These are phyloP conservation scores for Fusarium sp. DNA, from an alignment of 2,329 filamentous ascomycete genomes.

Conservation along the genomic window DNA sequence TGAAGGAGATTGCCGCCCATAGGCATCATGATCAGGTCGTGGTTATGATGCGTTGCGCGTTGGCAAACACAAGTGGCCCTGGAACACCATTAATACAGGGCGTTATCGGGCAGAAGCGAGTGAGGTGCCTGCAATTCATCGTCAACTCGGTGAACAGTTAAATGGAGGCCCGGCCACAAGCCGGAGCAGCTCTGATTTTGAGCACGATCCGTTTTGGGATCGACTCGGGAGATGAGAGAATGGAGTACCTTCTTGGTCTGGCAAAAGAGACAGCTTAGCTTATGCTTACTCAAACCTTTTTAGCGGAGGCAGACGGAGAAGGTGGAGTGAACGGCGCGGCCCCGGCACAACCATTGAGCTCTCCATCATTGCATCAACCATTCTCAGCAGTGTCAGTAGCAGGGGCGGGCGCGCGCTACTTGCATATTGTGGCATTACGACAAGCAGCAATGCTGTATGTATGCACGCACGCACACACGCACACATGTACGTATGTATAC, in stretches of 20 bases:
- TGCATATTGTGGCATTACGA: conserved; percentile 19
- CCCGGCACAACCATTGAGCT: conserved; percentile 39
- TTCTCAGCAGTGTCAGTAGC: conserved; percentile 20
- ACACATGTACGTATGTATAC: conserved; percentile 1
- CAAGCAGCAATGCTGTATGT: conserved; percentile 16
- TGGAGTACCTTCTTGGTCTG: conserved; percentile 38
- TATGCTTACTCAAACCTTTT: conserved; percentile 46
- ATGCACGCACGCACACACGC: conserved; percentile 4
- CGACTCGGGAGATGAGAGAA: conserved; percentile 42
- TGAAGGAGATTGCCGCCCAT: conserved; percentile 22
- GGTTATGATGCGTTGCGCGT: conserved; percentile 12
- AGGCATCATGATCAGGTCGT: conserved; percentile 19
- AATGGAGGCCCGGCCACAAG: conserved; percentile 35
- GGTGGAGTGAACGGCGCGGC: conserved; percentile 42
- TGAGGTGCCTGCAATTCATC: conserved; percentile 21
- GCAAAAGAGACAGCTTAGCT: conserved; percentile 43
- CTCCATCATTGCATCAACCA: conserved; percentile 36
- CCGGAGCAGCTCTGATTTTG: conserved; percentile 31
- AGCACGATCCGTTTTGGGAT: conserved; percentile 36
- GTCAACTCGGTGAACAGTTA: conserved; percentile 16
- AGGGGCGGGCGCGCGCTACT: conserved; percentile 30
- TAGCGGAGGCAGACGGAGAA: conserved; percentile 42
- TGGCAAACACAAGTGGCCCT: conserved; percentile 18
- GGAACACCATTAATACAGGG: conserved; percentile 36
- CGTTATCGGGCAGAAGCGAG: conserved; percentile 30